Conservation (phyloP, 179 eudicot genomes). For the Silene coronaria region DNA sequence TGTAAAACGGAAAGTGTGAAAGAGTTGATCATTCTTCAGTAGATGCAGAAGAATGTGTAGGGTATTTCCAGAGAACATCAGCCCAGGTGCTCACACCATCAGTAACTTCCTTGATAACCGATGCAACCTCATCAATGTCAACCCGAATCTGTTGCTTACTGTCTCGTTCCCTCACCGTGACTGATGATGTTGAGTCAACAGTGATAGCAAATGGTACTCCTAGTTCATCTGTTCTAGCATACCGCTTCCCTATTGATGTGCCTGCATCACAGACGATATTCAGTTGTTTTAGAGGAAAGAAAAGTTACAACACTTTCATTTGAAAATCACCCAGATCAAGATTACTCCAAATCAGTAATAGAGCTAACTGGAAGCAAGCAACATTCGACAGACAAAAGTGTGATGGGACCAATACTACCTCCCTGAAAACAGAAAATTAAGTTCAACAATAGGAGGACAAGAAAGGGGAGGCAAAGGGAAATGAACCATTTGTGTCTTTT, state of each 20-base stretch:
- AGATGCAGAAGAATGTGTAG: conserved; percentile 52
- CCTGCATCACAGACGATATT: conserved; percentile 34
- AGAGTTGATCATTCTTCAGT: conserved; percentile 12
- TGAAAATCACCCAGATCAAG: not conserved
- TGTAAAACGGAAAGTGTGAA: not conserved
- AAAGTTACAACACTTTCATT: not conserved
- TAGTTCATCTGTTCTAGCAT: conserved; percentile 82
- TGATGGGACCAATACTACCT: too few relatives aligned
- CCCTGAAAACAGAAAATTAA: too few relatives aligned
- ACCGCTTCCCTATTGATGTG: conserved; percentile 85
- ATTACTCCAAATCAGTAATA: not conserved
- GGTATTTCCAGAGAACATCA: conserved; percentile 57
- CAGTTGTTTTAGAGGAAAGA: not conserved
- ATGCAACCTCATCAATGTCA: conserved; percentile 54
- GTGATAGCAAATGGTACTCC: conserved; percentile 90
- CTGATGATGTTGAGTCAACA: conserved; percentile 64
- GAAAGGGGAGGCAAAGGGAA: too few relatives aligned
- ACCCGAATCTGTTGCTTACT: conserved; percentile 86
- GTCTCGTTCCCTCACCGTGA: conserved; percentile 80
- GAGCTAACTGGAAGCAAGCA: not conserved
- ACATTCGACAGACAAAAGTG: too few relatives aligned
- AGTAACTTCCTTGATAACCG: conserved; percentile 62
- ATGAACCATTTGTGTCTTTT: too few relatives aligned
- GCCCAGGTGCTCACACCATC: conserved; percentile 77
- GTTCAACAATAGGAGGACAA: too few relatives aligned